A percentile compares a stretch with the other conserved stretches of the same genome.
These are phyloP conservation scores for Syncephalastrum contaminatum DNA, from an alignment of 371 early-diverging fungal genomes.

Conservation along the genomic window DNA sequence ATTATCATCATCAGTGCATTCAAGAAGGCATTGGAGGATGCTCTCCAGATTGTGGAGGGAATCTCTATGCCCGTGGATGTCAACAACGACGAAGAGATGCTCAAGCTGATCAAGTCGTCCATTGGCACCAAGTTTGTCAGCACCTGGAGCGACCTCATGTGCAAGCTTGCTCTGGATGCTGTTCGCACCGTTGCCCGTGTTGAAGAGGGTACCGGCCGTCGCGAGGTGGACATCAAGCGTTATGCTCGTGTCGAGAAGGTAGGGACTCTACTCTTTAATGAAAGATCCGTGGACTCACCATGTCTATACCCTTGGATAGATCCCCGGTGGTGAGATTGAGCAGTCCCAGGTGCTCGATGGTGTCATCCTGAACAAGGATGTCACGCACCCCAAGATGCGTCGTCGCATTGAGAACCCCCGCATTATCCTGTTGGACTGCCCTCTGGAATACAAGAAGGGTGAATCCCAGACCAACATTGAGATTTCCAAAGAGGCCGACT, in stretches of 20 bases:
- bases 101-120: slow-evolving; percentile 85
- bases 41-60: slow-evolving; percentile 80
- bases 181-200: slow-evolving; percentile 88
- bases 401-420: slow-evolving; percentile 98
- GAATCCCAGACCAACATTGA: slow-evolving; percentile 99
- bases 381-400: slow-evolving; percentile 99
- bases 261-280: slow-evolving; percentile 2
- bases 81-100: slow-evolving; percentile 83
- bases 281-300: background rate
- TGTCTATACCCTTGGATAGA: slow-evolving; percentile 42
- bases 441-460: slow-evolving; percentile 99
- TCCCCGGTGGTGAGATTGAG: slow-evolving; percentile 98
- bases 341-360: slow-evolving; percentile 98
- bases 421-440: slow-evolving; percentile 97
- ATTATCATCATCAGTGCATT: slow-evolving; percentile 95
- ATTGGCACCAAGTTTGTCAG: slow-evolving; percentile 98
- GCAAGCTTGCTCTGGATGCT: slow-evolving; percentile 94
- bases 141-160: slow-evolving; percentile 97
- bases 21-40: slow-evolving; percentile 92
- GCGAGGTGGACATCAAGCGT: slow-evolving; percentile 96
- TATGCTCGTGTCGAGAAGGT: slow-evolving; percentile 98
- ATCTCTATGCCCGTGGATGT: slow-evolving; percentile 87
- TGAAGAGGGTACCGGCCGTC: slow-evolving; percentile 67
- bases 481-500: slow-evolving; percentile 96
- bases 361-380: slow-evolving; percentile 99